Base-by-base conservation (phyloP, 257 asterid genomes). In the Capsicum chinense region DNA sequence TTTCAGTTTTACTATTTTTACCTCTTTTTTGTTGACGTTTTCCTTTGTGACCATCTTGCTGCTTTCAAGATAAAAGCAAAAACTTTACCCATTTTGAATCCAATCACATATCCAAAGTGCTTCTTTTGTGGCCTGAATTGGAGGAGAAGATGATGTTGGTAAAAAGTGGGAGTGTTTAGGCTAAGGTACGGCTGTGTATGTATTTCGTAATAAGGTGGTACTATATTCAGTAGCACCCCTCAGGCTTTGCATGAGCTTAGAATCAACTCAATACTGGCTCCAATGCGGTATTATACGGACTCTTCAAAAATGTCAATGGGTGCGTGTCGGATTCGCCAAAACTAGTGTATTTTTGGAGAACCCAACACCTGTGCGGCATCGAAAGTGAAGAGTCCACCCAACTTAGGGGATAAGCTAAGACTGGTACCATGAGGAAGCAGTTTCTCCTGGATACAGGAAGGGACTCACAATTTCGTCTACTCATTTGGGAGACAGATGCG, bases 1-100 rank as follows among this genome's bases (percentile, higher is more conserved):
- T n/a, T 71, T 74, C 44, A 12, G 81, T 74, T 50, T 21, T 50
- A 74, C 81, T 74, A 50, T 74, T 50, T 44, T 74, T 74, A 50
- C 62, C 47, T 21, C 11, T 21, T 21, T 74, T 21, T 74, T 39
- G 44, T 2, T 39, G 44, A 2, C 44, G 44, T 39, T 26, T 26
- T 26, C 42, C 1, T 44, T 19, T 6, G 6, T 73, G 59, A 48
- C 16, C 0, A n/a, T 73, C 80, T 73, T 73, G n/a, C 5, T 48
- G 42, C 56, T 48, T 73, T 42, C 16, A 73, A 48, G 48, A 12
- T 19, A 73, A n/a, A 73, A 73, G 56, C 59, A 73, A 71, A 73
- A 73, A 42, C 3, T 9, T 19, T 73, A 73, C n/a, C 42, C 58
- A n/a, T 19, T 47, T 11, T n/a, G 42, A 73, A 19, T 73, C 39